Evolutionary conservation across 495 filamentous ascomycete genomes (phyloP).

Genomic region (Hyaloscypha hepaticicola): DNA sequence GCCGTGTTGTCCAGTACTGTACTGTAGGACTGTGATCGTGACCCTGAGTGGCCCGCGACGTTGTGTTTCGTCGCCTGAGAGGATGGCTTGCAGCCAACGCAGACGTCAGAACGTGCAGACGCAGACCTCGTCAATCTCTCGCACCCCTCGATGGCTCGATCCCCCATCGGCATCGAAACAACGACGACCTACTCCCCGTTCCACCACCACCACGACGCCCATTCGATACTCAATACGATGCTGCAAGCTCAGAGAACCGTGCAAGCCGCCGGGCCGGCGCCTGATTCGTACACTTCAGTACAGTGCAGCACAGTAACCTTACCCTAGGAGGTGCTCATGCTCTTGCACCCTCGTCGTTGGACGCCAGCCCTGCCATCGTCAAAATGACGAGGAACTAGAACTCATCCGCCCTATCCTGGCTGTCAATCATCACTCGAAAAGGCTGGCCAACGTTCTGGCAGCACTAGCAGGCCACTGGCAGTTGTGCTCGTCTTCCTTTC

Average conservation of each 20-base stretch:
- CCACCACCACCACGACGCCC: too few species aligned
- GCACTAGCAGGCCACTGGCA: neutral
- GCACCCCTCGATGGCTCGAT: neutral
- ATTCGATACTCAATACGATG: too few species aligned
- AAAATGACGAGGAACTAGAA: neutral
- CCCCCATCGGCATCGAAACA: too few species aligned
- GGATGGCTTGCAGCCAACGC: neutral
- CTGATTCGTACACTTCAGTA: too few species aligned
- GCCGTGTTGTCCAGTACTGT: too few species aligned
- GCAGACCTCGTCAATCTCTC: neutral
- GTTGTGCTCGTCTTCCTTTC: neutral
- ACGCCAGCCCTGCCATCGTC: neutral
- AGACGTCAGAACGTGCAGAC: too few species aligned
- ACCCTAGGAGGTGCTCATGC: too few species aligned
- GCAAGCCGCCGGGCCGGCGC: too few species aligned
- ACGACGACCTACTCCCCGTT: too few species aligned
- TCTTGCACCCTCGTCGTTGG: neutral
- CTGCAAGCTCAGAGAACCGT: too few species aligned
- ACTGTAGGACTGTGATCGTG: too few species aligned
- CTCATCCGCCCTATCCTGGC: neutral
- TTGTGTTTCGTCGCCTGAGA: neutral
- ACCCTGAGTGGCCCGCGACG: neutral
- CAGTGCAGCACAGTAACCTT: too few species aligned
- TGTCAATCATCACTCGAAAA: neutral
- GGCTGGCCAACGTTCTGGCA: neutral